Percentiles rank a stretch among this genome's conserved stretches.
Conservation (phyloP, 768 basidiomycete species). For the Crassisporium funariophilum region DNA sequence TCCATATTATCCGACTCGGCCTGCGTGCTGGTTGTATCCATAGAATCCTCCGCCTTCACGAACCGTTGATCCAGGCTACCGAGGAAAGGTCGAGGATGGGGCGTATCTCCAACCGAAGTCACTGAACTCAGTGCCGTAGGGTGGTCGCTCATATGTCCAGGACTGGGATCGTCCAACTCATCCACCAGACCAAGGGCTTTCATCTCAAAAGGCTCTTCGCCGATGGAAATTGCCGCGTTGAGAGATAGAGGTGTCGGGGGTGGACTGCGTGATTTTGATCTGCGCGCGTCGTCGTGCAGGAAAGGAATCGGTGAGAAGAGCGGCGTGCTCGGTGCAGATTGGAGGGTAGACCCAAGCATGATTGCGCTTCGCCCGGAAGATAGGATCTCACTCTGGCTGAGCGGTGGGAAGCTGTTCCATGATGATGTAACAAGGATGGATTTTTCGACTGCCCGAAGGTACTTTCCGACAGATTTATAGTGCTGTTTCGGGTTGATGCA, state of each 20-base stretch:
- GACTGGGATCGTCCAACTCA: constrained; percentile 81
- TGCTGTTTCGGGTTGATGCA: constrained; percentile 66
- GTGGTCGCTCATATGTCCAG: constrained; percentile 82
- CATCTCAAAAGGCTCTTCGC: constrained; percentile 39
- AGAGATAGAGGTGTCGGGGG: constrained; percentile 74
- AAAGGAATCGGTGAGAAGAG: constrained; percentile 89
- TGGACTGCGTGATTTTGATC: constrained; percentile 78
- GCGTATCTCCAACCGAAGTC: constrained; percentile 41
- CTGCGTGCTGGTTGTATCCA: constrained; percentile 25
- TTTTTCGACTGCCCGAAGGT: constrained; percentile 84
- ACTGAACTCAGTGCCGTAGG: constrained; percentile 70
- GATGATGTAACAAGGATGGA: constrained; percentile 83
- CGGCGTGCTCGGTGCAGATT: constrained; percentile 72
- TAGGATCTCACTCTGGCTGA: constrained; percentile 40
- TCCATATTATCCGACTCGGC: constrained; percentile 39
- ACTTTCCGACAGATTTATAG: constrained; percentile 83
- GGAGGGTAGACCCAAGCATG: constrained; percentile 46
- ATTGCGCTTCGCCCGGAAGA: constrained; percentile 42
- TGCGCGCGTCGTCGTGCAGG: constrained; percentile 79
- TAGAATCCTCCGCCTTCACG: constrained; percentile 47
- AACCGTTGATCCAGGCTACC: constrained; percentile 65
- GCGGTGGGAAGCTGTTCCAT: constrained; percentile 67
- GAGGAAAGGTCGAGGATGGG: constrained; percentile 48
- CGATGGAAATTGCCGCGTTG: constrained; percentile 32
- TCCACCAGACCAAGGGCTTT: constrained; percentile 79